Percentiles rank a stretch among this genome's conserved stretches.
Conservation (phyloP, 2,329 filamentous ascomycete species). For the Xylaria sp. region DNA sequence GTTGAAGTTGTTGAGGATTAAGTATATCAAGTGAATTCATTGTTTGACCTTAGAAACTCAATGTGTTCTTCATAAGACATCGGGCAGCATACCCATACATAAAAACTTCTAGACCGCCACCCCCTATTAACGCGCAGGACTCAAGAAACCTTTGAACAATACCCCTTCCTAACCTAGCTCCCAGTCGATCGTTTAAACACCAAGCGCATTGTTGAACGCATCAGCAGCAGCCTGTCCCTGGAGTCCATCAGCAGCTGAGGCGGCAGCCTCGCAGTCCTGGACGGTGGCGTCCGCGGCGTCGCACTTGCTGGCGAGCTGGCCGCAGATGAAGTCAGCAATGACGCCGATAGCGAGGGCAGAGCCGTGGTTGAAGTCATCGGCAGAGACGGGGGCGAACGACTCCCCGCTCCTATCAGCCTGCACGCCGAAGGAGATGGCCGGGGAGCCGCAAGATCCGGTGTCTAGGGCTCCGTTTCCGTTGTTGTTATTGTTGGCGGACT, state of each 20-base stretch:
- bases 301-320: slow-evolving; percentile 51
- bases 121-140: neutral
- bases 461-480: slow-evolving; percentile 40
- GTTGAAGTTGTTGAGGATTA: neutral
- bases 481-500: slow-evolving; percentile 2
- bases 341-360: slow-evolving; percentile 53
- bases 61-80: slow-evolving; percentile 8
- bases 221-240: slow-evolving; percentile 53
- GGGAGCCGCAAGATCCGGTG: slow-evolving; percentile 59
- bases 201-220: slow-evolving; percentile 54
- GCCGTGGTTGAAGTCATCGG: slow-evolving; percentile 61
- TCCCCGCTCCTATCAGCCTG: slow-evolving; percentile 60
- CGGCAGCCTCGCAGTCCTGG: slow-evolving; percentile 48
- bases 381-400: slow-evolving; percentile 54
- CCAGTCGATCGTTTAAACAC: slow-evolving; percentile 40
- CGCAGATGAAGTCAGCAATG: slow-evolving; percentile 54
- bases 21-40: neutral
- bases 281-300: slow-evolving; percentile 49
- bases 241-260: slow-evolving; percentile 48
- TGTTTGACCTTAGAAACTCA: neutral
- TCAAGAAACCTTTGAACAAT: neutral
- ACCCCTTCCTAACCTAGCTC: neutral
- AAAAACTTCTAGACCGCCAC: slow-evolving; percentile 4
- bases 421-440: slow-evolving; percentile 60
- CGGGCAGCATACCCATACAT: slow-evolving; percentile 2